phyloP scores from a whole-genome alignment of 2,329 filamentous ascomycete species.

The Escovopsis sp. region DNA sequence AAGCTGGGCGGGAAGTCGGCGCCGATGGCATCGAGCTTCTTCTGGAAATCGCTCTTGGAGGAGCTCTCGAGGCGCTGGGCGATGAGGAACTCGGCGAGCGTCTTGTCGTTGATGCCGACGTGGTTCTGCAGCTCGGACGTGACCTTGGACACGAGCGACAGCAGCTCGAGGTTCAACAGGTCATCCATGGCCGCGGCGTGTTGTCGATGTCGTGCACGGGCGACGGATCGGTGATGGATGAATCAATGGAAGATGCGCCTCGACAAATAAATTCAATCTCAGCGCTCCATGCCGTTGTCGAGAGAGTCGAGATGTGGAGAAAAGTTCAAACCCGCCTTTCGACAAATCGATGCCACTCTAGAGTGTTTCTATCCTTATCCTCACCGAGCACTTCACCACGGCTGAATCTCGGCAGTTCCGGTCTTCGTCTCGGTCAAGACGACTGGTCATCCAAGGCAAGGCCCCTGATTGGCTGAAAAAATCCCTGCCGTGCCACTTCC shows the following conservation, averaged over 20 bases:
- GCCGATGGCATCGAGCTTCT: slow-evolving; percentile 58
- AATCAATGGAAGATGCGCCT: not conserved
- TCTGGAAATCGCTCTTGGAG: slow-evolving; percentile 58
- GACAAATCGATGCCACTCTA: no score
- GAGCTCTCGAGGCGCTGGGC: slow-evolving; percentile 69
- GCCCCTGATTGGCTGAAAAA: no score
- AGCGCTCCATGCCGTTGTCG: no score
- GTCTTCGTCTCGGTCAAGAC: no score
- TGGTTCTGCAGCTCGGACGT: slow-evolving; percentile 92
- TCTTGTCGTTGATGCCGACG: slow-evolving; percentile 82
- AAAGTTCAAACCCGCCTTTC: no score
- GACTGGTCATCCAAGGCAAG: no score
- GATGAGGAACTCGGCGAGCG: slow-evolving; percentile 91
- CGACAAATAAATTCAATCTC: no score
- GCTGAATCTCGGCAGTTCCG: no score
- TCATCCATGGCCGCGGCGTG: slow-evolving; percentile 55
- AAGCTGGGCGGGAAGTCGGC: slow-evolving; percentile 75
- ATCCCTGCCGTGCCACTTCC: no score
- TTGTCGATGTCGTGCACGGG: slow-evolving; percentile 6
- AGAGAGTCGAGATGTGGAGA: no score
- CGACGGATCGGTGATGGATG: not conserved
- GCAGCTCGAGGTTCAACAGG: slow-evolving; percentile 75
- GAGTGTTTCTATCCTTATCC: no score
- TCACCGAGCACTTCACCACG: no score
- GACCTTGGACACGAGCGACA: slow-evolving; percentile 90